phyloP scores from a whole-genome alignment of 805 yeast genomes.

The Pichia paraexigua region DNA sequence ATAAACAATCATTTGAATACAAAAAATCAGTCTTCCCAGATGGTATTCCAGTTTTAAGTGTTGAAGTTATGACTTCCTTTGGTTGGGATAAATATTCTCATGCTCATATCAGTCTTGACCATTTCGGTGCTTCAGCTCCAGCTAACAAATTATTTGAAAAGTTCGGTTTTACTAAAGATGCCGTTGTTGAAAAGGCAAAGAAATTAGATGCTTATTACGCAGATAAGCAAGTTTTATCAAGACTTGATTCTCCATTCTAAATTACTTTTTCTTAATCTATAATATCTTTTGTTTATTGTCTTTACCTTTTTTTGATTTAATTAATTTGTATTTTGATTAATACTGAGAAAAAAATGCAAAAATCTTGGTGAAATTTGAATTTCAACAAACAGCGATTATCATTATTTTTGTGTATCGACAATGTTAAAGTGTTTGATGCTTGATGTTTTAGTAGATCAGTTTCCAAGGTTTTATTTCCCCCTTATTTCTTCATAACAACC shows the following conservation, averaged over 20 bases:
- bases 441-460: not conserved
- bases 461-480: not conserved
- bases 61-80: constrained; percentile 84
- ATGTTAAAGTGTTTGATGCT: not conserved
- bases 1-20: constrained; percentile 74
- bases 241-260: constrained; percentile 73
- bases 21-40: constrained; percentile 85
- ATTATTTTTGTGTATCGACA: not conserved
- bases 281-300: not conserved
- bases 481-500: not conserved
- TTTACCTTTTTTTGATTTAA: not conserved
- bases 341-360: not conserved
- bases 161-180: constrained; percentile 90
- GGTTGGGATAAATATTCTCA: constrained; percentile 97
- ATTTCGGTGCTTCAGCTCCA: constrained; percentile 96
- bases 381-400: not conserved
- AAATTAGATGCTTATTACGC: constrained; percentile 77
- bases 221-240: constrained; percentile 65
- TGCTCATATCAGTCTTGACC: constrained; percentile 90
- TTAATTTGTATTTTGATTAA: not conserved
- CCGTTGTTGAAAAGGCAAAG: constrained; percentile 77
- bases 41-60: constrained; percentile 85
- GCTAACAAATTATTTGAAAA: constrained; percentile 71
- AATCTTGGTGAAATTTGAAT: not conserved
- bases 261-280: not conserved